Base-by-base conservation (phyloP, 1,139 yeast genomes). In the Sugiyamaella paludigena region DNA sequence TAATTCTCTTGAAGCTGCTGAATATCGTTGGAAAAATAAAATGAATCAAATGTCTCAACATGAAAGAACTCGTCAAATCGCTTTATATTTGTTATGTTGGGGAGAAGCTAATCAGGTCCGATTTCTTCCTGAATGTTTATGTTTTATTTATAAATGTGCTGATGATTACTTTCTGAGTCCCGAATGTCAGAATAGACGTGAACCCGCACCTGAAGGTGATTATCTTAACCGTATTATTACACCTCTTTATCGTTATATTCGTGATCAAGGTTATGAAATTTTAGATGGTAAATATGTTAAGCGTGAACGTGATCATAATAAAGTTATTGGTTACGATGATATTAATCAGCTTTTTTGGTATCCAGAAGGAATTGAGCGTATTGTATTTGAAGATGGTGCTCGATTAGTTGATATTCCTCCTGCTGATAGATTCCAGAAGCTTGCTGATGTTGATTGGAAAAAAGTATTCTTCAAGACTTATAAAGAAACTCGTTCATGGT, bases 341-440 rank as follows among this genome's bases (percentile, higher is more conserved):
- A 95, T 92, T 54, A 92, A 94, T 73, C 99, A 94, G 76, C 80
- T 92, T 62, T 92, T 92, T 74, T 92, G 99, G 98, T 94, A 92
- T 73, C 98, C 98, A 39, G 98, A 92, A 73, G 99, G 98, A 77
- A 86, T 92, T 62, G 86, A 94, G 54, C 84, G 95, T 73, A 91
- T 92, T 64, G 79, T 85, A 45, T 81, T 91, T 65, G 91, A 85
- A 66, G 98, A 92, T 68, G 96, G 95, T 57, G 76, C 95, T 32
- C 83, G 96, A 68, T 76, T 92, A 66, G 88, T 92, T 50, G 98
- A 94, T 63, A 73, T 89, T 63, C 95, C 97, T 39, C 79, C 83
- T 55, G 87, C 83, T 63, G 96, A 92, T 71, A 86, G 98, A 70
- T 94, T 80, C 69, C 78, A 83, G 64, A 84, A 85, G 70, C 78